Conservation (phyloP, 345 rosid genomes). For the Passiflora organensis region DNA sequence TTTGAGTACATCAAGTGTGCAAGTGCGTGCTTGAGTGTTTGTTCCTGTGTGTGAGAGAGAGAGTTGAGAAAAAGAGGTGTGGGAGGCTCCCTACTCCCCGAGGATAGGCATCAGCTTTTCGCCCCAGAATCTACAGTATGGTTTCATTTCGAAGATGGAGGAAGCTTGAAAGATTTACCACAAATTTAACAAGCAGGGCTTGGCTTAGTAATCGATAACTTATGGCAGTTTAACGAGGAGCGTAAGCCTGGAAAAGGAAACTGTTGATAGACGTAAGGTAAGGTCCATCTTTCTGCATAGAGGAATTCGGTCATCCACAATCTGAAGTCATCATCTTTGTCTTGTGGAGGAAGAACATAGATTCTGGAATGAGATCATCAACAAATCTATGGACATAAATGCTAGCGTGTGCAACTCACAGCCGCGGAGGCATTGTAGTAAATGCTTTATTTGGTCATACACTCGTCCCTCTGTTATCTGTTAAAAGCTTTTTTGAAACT, state of each 20-base stretch:
- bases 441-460: conserved; percentile 48
- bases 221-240: too few species aligned
- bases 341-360: conserved; percentile 52
- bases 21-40: conserved; percentile 6
- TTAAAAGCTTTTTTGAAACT: conserved; percentile 18
- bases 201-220: too few species aligned
- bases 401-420: conserved; percentile 62
- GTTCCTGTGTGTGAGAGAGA: too few species aligned
- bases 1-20: conserved; percentile 28
- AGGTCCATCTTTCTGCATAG: not conserved
- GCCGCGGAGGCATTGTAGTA: conserved; percentile 25
- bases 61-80: too few species aligned
- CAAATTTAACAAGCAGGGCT: too few species aligned
- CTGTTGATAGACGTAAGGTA: not conserved
- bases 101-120: conserved; percentile 20
- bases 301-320: conserved; percentile 15
- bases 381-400: conserved; percentile 62
- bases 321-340: conserved; percentile 29
- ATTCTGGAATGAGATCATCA: conserved; percentile 60
- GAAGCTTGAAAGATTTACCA: not conserved
- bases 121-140: conserved; percentile 30
- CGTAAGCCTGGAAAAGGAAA: too few species aligned
- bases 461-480: conserved; percentile 25
- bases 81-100: conserved; percentile 21
- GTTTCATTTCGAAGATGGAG: not conserved